Evolutionary conservation across 805 yeast genomes (phyloP), one percentile per base, ranked within the genome.

Genomic region (Isabelozyma rhagii): DNA sequence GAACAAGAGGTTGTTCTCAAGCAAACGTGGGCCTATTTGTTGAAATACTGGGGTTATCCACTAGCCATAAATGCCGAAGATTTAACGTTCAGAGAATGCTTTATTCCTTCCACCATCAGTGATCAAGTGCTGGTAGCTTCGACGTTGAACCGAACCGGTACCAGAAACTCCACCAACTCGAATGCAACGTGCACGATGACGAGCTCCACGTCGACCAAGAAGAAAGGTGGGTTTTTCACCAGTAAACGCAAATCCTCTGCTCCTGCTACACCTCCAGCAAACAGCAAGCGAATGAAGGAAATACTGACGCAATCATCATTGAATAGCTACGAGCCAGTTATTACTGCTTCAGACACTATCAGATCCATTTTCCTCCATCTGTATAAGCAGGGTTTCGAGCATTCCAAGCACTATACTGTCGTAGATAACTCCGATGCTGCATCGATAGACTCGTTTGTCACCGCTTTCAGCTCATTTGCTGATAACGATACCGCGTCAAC

Each of bases 1-100:
- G 86, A 84, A 21, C 83, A 87, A 63, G 92, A 87, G 59, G 58
- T 77, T 46, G 74, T 77, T 15, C 67, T 87, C 60, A 88, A 88
- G 64, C 89, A 85, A 59, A 75, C 79, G 4, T 88, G 92, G 91
- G 83, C 85, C 45, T 77, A 82, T 57, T 58, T 83, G 44, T 69
- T 87, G 55, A 81, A 80, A 55, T 79, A 72, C 51, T 76, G 83
- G 77, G 90, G 89, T 4, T 72, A 78, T 58, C 62, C 56, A 0
- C 52, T 79, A 15, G 57, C 57, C 40, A 57, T 74, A 38, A 53
- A 63, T 6, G 47, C 46, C 13, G 63, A 59, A 8, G 77, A 72
- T 46, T 46, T 72, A 31, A 51, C 53, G 25, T 64, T 55, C 49
- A 57, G 58, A 36, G 68, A 64, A 44, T 62, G 72, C 41, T 71